Conservation (phyloP, 1,284 basidiomycete species). For the Cutaneotrichosporon sp. region DNA sequence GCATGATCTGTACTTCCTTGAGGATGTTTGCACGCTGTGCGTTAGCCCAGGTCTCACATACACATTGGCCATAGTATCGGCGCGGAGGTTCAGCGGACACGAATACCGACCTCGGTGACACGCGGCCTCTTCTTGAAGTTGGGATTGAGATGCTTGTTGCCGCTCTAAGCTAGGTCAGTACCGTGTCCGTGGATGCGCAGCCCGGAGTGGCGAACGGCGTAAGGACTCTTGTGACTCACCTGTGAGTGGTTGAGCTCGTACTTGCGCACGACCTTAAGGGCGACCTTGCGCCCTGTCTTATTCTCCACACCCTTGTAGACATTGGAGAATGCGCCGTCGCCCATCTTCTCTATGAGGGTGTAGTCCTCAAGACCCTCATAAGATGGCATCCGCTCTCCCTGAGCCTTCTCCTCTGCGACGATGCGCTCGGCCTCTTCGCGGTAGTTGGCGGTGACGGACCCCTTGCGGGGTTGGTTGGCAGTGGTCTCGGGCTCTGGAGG, state of each 20-base stretch:
- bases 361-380: constrained; percentile 83
- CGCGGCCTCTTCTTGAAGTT: constrained; percentile 90
- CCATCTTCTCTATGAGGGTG: constrained; percentile 84
- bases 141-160: constrained; percentile 83
- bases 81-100: constrained; percentile 1
- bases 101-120: constrained; percentile 76
- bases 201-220: neutral
- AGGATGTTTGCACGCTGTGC: constrained; percentile 93
- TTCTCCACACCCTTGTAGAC: constrained; percentile 91
- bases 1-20: constrained; percentile 99
- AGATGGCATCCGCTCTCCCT: constrained; percentile 69
- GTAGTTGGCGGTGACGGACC: constrained; percentile 31
- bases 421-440: constrained; percentile 66
- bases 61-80: no score
- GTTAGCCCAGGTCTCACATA: no score
- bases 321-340: constrained; percentile 97
- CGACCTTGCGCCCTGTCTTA: constrained; percentile 72
- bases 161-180: constrained; percentile 56
- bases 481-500: constrained; percentile 14
- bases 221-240: constrained; percentile 67
- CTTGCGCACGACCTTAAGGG: constrained; percentile 97
- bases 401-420: constrained; percentile 69
- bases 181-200: constrained; percentile 6
- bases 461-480: neutral
- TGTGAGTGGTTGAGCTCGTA: constrained; percentile 90